Evolutionary conservation across 768 basidiomycete genomes (phyloP).

Genomic region (Aureoboletus auriporus): DNA sequence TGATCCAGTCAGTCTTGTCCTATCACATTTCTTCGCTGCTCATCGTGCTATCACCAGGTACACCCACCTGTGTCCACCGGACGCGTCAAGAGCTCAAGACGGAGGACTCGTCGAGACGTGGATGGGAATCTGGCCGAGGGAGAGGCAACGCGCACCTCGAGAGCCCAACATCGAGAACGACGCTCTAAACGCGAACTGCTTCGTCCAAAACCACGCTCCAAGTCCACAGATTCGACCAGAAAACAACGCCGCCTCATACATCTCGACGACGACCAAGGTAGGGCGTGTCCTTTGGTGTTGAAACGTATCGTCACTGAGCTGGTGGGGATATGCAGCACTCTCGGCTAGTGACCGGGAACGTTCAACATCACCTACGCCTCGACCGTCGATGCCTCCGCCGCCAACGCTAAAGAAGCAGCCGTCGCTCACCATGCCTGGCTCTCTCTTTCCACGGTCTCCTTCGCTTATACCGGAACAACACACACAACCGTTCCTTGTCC

Average conservation of each 20-base stretch:
- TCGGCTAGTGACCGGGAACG: constrained; percentile 19
- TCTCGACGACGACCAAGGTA: constrained; percentile 20
- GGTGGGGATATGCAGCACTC: constrained; percentile 12
- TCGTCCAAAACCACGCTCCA: constrained; percentile 20
- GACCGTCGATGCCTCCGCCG: constrained; percentile 25
- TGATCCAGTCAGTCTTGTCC: constrained; percentile 13
- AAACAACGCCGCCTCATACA: neutral
- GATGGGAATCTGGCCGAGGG: constrained; percentile 14
- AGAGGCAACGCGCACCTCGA: constrained; percentile 8
- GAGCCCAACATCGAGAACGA: constrained; percentile 1
- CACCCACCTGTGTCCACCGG: constrained; percentile 9
- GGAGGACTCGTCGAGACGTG: constrained; percentile 6
- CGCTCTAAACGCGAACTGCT: constrained; percentile 2
- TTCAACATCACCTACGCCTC: constrained; percentile 17
- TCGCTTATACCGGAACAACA: constrained; percentile 50
- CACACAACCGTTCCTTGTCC: neutral
- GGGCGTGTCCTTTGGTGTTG: neutral
- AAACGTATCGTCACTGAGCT: constrained; percentile 5
- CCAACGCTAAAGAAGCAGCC: constrained; percentile 30
- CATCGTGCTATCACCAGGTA: constrained; percentile 11
- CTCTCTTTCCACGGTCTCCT: constrained; percentile 69
- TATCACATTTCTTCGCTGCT: neutral
- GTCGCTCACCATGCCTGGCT: constrained; percentile 71
- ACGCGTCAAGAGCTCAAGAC: constrained; percentile 7
- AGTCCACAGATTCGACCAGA: constrained; percentile 11